Evolutionary conservation across 768 basidiomycete species (phyloP).

Genomic region (Leccinum fibrillosum): DNA sequence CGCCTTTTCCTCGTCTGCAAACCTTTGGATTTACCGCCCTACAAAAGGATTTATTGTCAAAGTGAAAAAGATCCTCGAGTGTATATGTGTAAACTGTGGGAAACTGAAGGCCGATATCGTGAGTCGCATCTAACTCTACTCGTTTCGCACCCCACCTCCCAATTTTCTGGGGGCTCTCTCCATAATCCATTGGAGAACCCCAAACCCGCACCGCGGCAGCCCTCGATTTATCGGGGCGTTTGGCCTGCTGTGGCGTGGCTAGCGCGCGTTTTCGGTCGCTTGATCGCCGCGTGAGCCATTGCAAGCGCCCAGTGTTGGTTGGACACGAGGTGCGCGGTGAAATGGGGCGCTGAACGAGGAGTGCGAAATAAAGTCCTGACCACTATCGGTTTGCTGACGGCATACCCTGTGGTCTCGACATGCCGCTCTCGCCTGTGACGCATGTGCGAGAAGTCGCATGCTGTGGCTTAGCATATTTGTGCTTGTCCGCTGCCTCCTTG

Average conservation of each 20-base stretch:
- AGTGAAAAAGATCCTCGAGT: slow-evolving; percentile 99
- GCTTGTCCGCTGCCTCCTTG: slow-evolving; percentile 57
- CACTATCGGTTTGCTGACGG: slow-evolving; percentile 24
- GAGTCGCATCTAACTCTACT: slow-evolving; percentile 82
- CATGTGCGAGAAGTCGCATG: slow-evolving; percentile 49
- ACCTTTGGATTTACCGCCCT: background rate
- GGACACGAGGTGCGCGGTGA: slow-evolving; percentile 91
- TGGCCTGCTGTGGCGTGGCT: slow-evolving; percentile 73
- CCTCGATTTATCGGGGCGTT: slow-evolving; percentile 79
- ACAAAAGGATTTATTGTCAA: slow-evolving; percentile 87
- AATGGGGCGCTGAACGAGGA: slow-evolving; percentile 98
- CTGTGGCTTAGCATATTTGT: slow-evolving; percentile 56
- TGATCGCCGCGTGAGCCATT: slow-evolving; percentile 81
- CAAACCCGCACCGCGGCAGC: slow-evolving; percentile 83
- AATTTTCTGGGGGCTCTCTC: slow-evolving; percentile 99
- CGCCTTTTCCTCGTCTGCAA: background rate
- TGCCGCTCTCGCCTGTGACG: slow-evolving; percentile 60
- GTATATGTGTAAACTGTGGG: slow-evolving; percentile 98
- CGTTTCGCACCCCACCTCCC: slow-evolving; percentile 91
- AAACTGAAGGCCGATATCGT: slow-evolving; percentile 96
- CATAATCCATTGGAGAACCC: slow-evolving; percentile 85
- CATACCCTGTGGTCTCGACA: slow-evolving; percentile 17
- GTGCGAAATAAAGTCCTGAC: slow-evolving; percentile 56
- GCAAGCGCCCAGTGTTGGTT: slow-evolving; percentile 70
- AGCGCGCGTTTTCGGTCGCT: slow-evolving; percentile 91